Base-by-base conservation (phyloP, 345 rosid species). In the Moricandia moricandioides region DNA sequence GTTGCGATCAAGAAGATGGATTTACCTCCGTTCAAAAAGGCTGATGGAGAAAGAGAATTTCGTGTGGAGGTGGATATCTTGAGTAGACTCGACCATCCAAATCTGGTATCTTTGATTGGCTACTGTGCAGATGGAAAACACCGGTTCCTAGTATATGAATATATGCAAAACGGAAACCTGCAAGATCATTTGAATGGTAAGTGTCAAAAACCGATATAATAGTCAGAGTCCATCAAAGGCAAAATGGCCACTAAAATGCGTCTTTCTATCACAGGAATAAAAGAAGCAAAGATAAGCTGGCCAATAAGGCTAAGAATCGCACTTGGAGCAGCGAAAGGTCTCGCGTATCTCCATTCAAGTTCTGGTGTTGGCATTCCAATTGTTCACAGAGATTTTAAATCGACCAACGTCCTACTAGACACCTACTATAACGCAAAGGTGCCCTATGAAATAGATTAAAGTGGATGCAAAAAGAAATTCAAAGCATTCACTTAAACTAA, bases 1-100 rank as follows among this genome's bases (percentile, higher is more conserved):
- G 96, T 94, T 71, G 98, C 98, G 49, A 86, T 94, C 83, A 94
- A 91, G 93, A 94, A 91, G 81, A 94, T 94, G 98, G 96, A 91
- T 81, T 80, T 94, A 78, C 96, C 97, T 14, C 73, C 86, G 34
- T 88, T 81, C 64, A 91, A 89, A 82, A 92, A 78, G 80, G 96
- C 96, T 18, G 96, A 91, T 55, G 97, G 98, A 62, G 97, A 94
- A 74, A 81, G 91, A 16, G 98, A 94, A 71, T 94, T 91, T 67
- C 97, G 97, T 2, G 97, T 94, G 37, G 98, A 94, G 79, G 97
- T 94, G 39, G 98, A 94, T 73, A 89, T 94, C 80, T 69, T 94
- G 83, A 94, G 98, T 89, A 86, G 98, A 80, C 93, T 94, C 17
- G 89, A 91, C 74, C 96, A 94, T 73, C 92, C 91, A 64, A 90